Conservation (phyloP, 2,329 filamentous ascomycete genomes). For the Aphanocladium album region DNA sequence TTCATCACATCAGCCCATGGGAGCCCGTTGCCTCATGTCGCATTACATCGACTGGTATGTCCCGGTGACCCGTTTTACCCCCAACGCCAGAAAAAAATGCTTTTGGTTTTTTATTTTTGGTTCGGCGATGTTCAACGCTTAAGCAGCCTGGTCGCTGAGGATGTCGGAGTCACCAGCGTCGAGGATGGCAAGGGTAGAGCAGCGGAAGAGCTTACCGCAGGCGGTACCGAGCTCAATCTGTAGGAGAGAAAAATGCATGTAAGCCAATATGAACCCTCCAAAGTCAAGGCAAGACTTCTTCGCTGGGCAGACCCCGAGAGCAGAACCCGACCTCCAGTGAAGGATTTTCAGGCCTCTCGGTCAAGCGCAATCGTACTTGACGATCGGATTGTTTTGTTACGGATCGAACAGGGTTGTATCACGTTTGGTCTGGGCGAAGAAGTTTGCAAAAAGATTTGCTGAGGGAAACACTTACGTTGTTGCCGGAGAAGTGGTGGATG, state of each 20-base stretch:
- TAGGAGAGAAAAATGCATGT: constrained; percentile 38
- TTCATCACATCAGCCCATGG: constrained; percentile 16
- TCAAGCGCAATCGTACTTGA: constrained; percentile 12
- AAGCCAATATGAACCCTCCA: constrained; percentile 73
- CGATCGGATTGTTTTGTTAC: constrained; percentile 8
- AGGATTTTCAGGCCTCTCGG: neutral
- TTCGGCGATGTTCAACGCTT: constrained; percentile 27
- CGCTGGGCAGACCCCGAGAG: constrained; percentile 65
- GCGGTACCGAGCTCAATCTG: constrained; percentile 98
- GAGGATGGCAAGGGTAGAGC: constrained; percentile 93
- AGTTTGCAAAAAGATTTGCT: constrained; percentile 21
- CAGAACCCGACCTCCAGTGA: constrained; percentile 16
- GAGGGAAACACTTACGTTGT: constrained; percentile 77
- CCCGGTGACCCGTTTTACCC: constrained; percentile 32
- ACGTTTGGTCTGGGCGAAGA: constrained; percentile 17
- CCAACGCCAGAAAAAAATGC: constrained; percentile 37
- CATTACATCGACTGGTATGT: constrained; percentile 34
- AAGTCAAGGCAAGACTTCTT: constrained; percentile 82
- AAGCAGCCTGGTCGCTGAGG: constrained; percentile 69
- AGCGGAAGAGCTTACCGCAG: constrained; percentile 98
- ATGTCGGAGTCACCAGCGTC: constrained; percentile 99
- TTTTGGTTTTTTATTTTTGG: constrained; percentile 10
- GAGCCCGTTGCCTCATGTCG: constrained; percentile 26
- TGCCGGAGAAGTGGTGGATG: constrained; percentile 96
- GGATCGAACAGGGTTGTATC: constrained; percentile 13